Conservation (phyloP, 2,329 filamentous ascomycete genomes). For the Dothideomycetes sp. region DNA sequence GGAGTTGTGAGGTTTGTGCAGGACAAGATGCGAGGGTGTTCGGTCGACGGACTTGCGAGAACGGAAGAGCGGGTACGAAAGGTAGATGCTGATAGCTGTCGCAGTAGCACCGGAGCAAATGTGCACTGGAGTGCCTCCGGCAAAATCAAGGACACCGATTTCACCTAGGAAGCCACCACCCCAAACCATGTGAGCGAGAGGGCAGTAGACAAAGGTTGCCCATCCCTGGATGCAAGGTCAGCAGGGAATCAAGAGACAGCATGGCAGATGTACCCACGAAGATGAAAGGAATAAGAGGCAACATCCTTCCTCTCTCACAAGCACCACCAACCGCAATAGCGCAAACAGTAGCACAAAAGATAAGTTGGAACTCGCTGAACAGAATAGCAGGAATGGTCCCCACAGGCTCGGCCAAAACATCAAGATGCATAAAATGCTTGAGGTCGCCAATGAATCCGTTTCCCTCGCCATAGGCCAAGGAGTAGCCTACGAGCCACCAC, state of each 20-base stretch:
- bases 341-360: conserved; percentile 43
- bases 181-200: conserved; percentile 43
- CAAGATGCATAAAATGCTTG: conserved; percentile 37
- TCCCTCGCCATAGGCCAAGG: conserved; percentile 40
- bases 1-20: conserved; percentile 41
- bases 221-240: conserved; percentile 27
- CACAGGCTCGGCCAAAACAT: conserved; percentile 39
- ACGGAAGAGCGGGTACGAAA: conserved; percentile 42
- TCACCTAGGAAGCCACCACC: conserved; percentile 36
- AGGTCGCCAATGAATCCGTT: conserved; percentile 38
- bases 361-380: conserved; percentile 44
- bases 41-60: conserved; percentile 36
- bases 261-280: conserved; percentile 21
- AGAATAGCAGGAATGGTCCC: conserved; percentile 43
- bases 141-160: conserved; percentile 40
- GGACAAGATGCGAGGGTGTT: conserved; percentile 38
- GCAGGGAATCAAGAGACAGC: background rate
- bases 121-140: conserved; percentile 37
- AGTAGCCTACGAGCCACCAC: conserved; percentile 43
- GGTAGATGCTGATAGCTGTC: conserved; percentile 38
- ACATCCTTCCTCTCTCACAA: conserved; percentile 39
- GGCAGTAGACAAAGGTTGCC: conserved; percentile 42
- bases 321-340: conserved; percentile 42
- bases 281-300: conserved; percentile 41
- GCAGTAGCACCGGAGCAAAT: conserved; percentile 38